These are phyloP conservation scores for Rhizophagus clarus DNA, from an alignment of 192 early-diverging fungal genomes.

Conservation along the genomic window DNA sequence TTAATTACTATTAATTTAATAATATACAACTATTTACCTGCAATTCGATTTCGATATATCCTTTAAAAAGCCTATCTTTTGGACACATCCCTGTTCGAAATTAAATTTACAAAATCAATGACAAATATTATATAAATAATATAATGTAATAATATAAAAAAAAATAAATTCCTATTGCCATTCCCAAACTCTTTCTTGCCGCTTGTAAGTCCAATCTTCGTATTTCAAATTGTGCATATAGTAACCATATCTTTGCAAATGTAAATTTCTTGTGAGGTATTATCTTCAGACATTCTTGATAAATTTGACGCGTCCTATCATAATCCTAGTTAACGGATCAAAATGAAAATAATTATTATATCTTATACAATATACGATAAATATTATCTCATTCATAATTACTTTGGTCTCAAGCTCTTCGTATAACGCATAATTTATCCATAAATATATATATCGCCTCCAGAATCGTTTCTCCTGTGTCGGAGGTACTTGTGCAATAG, in stretches of 20 bases:
- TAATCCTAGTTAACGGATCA: slow-evolving; percentile 56
- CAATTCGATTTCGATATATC: slow-evolving; percentile 96
- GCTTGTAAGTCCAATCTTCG: slow-evolving; percentile 69
- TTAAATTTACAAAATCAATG: not conserved
- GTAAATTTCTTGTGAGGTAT: slow-evolving; percentile 95
- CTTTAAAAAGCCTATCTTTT: slow-evolving; percentile 91
- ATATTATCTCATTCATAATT: not conserved
- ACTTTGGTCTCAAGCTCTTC: slow-evolving; percentile 86
- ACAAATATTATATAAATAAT: not conserved
- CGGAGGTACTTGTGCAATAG: slow-evolving; percentile 85
- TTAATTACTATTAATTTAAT: not conserved
- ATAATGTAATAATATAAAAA: not conserved
- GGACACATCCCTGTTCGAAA: slow-evolving; percentile 60
- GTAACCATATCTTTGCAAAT: slow-evolving; percentile 96
- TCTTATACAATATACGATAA: not conserved
- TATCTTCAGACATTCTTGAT: slow-evolving; percentile 75
- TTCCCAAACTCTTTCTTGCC: slow-evolving; percentile 82
- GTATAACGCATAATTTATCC: slow-evolving; percentile 97
- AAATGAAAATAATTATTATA: no score
- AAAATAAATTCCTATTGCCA: slow-evolving; percentile 66
- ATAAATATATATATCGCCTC: slow-evolving; percentile 98
- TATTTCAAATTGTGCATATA: slow-evolving; percentile 92
- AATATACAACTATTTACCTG: slow-evolving; percentile 46
- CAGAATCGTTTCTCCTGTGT: slow-evolving; percentile 91
- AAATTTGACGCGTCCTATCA: slow-evolving; percentile 82